A percentile compares a stretch with the other conserved stretches of the same genome.
Evolutionary conservation across 768 basidiomycete species (phyloP).

Genomic region (Fomitopsis pulvina): DNA sequence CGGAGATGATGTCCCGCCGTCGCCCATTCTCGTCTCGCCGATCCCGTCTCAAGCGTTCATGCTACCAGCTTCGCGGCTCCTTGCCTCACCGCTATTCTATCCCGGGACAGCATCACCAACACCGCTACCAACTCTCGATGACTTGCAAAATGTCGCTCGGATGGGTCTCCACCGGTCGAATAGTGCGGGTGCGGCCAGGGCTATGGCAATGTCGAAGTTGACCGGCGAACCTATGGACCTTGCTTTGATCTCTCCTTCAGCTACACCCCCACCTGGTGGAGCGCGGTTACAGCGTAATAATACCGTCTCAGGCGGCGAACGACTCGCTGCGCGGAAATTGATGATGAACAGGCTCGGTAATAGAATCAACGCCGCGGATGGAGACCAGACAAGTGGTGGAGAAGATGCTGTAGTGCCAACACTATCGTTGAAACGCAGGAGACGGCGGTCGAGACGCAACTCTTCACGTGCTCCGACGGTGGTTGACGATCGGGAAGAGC

Average conservation of each 20-base stretch:
- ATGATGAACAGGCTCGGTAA: constrained; percentile 61
- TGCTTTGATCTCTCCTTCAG: constrained; percentile 39
- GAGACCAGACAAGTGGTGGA: constrained; percentile 38
- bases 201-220: constrained; percentile 78
- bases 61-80: constrained; percentile 33
- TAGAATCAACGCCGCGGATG: constrained; percentile 52
- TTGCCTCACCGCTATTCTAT: constrained; percentile 42
- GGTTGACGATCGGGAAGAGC: constrained; percentile 38
- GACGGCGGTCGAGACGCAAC: constrained; percentile 44
- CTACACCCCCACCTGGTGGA: constrained; percentile 41
- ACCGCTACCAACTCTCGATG: constrained; percentile 73
- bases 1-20: constrained; percentile 31
- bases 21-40: constrained; percentile 42
- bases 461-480: constrained; percentile 34
- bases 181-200: constrained; percentile 69
- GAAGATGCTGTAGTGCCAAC: constrained; percentile 23
- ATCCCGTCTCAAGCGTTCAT: constrained; percentile 49
- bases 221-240: constrained; percentile 67
- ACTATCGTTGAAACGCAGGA: constrained; percentile 47
- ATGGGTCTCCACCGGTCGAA: constrained; percentile 80
- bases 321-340: constrained; percentile 61
- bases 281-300: constrained; percentile 52
- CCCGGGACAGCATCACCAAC: constrained; percentile 63
- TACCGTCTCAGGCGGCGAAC: constrained; percentile 78
- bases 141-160: constrained; percentile 41